Evolutionary conservation across 176 grass and related monocot species (phyloP), one percentile per base, ranked within the genome.

Genomic region (Eragrostis curvula): DNA sequence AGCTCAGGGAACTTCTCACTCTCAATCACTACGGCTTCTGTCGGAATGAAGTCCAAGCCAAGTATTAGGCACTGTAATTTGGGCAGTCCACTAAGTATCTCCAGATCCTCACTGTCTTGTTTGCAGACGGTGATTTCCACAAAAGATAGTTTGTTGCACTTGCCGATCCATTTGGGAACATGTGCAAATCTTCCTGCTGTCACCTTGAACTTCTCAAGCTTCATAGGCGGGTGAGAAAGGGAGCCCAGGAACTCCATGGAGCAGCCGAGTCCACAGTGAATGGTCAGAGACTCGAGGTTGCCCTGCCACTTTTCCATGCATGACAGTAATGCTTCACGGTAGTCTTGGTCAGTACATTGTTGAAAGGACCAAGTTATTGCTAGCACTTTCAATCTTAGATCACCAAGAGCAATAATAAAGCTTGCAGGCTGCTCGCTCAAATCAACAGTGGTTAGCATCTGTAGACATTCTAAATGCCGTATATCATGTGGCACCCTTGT

Each of bases 301-400:
- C n/a, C 0, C 1, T 0, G 0, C 30, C 70, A 56, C 0, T 6
- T 2, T 21, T 21, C 0, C 1, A 83, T 7, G 36, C n/a, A 66
- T 44, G 71, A 83, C 0, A 2, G 6, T 1, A 83, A 3, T 15
- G 47, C 47, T 0, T 29, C 0, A 5, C 53, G 3, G 14, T 6
- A 36, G 32, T 2, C 32, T 55, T 0, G 2, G 0, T 83, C 71
- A 55, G 3, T 16, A n/a, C 32, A 55, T 6, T 83, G 71, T 5
- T 75, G 46, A 16, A 66, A 83, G 17, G 47, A 29, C 81, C 70
- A 83, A 15, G 29, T 43, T 43, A 74, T 74, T 65, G 21, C 44
- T 5, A 83, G 6, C 30, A 43, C 8, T 11, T 2, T 3, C 32
- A 83, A 0, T 0, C 0, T 0, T 0, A 42, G 5, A 15, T 0